Base-by-base conservation (phyloP, 2,329 filamentous ascomycete species). In the Zymoseptoria brevis region DNA sequence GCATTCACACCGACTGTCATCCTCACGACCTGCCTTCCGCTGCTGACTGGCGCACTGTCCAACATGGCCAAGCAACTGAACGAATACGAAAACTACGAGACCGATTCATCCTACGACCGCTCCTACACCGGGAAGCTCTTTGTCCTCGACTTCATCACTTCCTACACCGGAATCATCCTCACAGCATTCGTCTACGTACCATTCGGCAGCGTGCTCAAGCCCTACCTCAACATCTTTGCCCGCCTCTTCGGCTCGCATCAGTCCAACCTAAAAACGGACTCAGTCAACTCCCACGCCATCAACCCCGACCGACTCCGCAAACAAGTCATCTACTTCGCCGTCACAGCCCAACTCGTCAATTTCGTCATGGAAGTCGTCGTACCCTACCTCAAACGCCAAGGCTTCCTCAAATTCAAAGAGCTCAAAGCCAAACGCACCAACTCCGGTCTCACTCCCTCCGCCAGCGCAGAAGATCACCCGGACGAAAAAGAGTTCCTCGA, bases 131-230 rank as follows among this genome's bases (percentile, higher is more conserved):
- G 89, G 60, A 99, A 99, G 78, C 88, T 96, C 35, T 97, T 99
- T 69, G 86, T 97, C 13, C 83, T 97, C 69, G 96, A 96, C 77
- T 96, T 96, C 75, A 93, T 97, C 75, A 96, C 91, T 5, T 96
- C 92, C 0, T 97, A 96, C 72, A 85, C 96, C 56, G 89, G 90
- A 0, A 87, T 95, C n/a, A 87, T 96, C 70, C 82, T 97, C 19
- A 96, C 92, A 0, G 90, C 92, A 0, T 97, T 96, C 67, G 85
- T 96, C 63, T 97, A 96, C 69, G 89, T 96, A 19, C 93, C 93
- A 0, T 97, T 97, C 68, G 93, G 90, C 13, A 84, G 86, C 60
- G 75, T 90, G 52, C 83, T 99, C 9, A 85, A 94, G 0, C 93
- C 94, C 0, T 88, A 95, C 70, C 83, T 99, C 4, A 86, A 96